Base-by-base conservation (phyloP, 179 eudicot species). In the Camellia oleifera region DNA sequence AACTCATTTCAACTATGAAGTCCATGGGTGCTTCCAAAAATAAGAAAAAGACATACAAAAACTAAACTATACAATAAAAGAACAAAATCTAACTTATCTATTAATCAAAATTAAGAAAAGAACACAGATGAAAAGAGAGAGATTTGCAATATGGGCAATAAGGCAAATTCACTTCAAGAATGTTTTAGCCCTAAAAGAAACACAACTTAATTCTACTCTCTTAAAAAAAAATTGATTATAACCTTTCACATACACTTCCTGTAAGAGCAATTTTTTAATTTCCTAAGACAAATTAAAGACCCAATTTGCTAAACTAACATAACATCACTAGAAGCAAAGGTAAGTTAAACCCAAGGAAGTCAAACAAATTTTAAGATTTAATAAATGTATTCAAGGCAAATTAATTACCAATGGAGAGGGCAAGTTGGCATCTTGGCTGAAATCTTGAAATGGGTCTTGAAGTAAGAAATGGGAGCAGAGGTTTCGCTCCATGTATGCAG, bases 381-480 rank as follows among this genome's bases (percentile, higher is more conserved):
- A 52, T 20, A 67, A 8, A 52, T 10, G 17, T 2, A 23, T 11
- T 4, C 7, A 40, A 26, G 26, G 5, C 60, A 26, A 76, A 6
- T 0, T 15, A 79, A 77, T 64, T 84, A 84, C 83, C 81, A 8
- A 69, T 9, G 71, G 81, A 48, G 67, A 20, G 69, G 17, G 81
- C 71, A 58, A 66, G 75, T 52, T 56, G 48, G 79, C 56, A 67
- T 65, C 62, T 79, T 63, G 78, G 53, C 8, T 52, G 77, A 62
- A 62, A 79, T 62, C 74, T 68, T 52, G 80, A 67, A 53, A 68
- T 13, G 11, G 40, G 12, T 12, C 9, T 80, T 61, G 86, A 81
- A 67, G 78, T 7, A 56, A 61, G 81, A 60, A 77, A 67, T 4
- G 76, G 76, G 68, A 62, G 18, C 4, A 63, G 40, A 56, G 69